Evolutionary conservation across 768 basidiomycete genomes (phyloP).

Genomic region (Cantharellus anzutake): DNA sequence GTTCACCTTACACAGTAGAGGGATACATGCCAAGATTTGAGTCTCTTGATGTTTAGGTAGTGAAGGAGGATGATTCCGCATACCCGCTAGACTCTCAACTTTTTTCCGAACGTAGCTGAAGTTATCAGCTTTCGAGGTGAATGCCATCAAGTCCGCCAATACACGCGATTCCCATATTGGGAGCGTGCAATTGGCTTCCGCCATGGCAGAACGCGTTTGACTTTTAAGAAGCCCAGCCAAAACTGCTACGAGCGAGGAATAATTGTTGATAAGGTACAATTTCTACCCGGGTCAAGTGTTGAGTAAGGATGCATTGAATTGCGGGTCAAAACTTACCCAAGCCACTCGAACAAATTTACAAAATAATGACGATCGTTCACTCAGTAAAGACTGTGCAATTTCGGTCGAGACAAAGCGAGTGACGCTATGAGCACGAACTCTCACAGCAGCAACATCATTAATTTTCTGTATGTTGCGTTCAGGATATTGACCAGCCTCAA

Average conservation of each 20-base stretch:
- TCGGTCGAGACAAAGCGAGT: slow-evolving; percentile 67
- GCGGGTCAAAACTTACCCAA: slow-evolving; percentile 33
- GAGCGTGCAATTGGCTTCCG: slow-evolving; percentile 44
- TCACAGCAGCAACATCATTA: slow-evolving; percentile 54
- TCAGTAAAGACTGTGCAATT: slow-evolving; percentile 52
- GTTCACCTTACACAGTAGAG: slow-evolving; percentile 35
- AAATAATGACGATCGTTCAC: slow-evolving; percentile 43
- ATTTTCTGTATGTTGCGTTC: slow-evolving; percentile 22
- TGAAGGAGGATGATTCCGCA: slow-evolving; percentile 24
- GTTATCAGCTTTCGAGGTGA: slow-evolving; percentile 42
- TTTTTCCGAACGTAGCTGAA: slow-evolving; percentile 58
- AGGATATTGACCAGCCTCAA: slow-evolving; percentile 5
- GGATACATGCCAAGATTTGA: slow-evolving; percentile 30
- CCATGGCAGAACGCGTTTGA: slow-evolving; percentile 49
- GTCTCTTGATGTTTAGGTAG: neutral
- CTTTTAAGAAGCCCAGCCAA: slow-evolving; percentile 55
- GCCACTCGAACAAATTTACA: slow-evolving; percentile 73
- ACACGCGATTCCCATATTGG: slow-evolving; percentile 54
- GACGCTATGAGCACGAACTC: slow-evolving; percentile 71
- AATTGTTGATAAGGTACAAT: slow-evolving; percentile 60
- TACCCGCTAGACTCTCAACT: slow-evolving; percentile 42
- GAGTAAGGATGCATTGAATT: neutral
- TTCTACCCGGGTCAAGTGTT: slow-evolving; percentile 29
- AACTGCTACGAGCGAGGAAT: slow-evolving; percentile 60
- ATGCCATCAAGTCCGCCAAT: slow-evolving; percentile 48